Percentiles rank a stretch among this genome's conserved stretches.
These are phyloP conservation scores for Xanthoconium separans DNA, from an alignment of 1,284 basidiomycete genomes.

Conservation along the genomic window DNA sequence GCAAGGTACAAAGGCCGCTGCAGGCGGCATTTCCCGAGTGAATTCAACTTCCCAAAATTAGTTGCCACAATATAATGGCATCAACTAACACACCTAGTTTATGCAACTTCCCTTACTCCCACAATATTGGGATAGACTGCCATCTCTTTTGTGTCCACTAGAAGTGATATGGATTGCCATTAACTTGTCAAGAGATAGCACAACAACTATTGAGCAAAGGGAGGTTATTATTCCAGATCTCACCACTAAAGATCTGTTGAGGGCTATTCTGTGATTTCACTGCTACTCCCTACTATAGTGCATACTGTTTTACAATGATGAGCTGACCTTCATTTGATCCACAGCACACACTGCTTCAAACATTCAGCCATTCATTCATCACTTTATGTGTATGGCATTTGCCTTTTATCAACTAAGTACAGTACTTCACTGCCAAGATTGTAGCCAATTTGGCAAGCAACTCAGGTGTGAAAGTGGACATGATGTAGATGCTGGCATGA, in stretches of 20 bases:
- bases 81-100: no score
- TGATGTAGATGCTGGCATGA: slow-evolving; percentile 27
- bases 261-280: slow-evolving; percentile 77
- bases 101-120: no score
- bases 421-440: no score
- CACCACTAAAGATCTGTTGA: slow-evolving; percentile 83
- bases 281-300: neutral
- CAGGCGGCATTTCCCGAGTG: no score
- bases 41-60: no score
- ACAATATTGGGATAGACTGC: slow-evolving; percentile 6
- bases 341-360: slow-evolving; percentile 88
- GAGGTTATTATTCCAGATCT: slow-evolving; percentile 77
- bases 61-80: no score
- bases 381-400: slow-evolving; percentile 64
- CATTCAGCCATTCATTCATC: slow-evolving; percentile 85
- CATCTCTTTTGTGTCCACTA: neutral
- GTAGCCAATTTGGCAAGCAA: slow-evolving; percentile 69
- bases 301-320: neutral
- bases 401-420: slow-evolving; percentile 8
- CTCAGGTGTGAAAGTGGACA: slow-evolving; percentile 80
- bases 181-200: slow-evolving; percentile 24
- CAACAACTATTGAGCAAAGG: slow-evolving; percentile 52
- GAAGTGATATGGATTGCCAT: slow-evolving; percentile 3
- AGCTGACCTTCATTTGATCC: neutral
- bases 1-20: no score